Evolutionary conservation across 768 basidiomycete species (phyloP).

Genomic region (Tephrocybe sp.): DNA sequence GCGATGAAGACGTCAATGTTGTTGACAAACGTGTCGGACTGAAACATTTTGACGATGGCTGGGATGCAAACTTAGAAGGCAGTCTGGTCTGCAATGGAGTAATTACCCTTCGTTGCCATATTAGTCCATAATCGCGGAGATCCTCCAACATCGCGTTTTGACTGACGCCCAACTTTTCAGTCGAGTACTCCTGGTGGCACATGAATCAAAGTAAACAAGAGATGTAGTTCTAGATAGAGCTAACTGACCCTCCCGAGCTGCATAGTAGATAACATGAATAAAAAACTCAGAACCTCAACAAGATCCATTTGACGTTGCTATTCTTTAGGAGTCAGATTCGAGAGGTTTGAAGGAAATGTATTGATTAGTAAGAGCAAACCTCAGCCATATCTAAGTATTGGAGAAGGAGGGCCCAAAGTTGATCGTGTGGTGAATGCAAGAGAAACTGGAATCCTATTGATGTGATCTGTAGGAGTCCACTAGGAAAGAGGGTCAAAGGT

Average conservation of each 20-base stretch:
- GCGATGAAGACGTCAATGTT: constrained; percentile 88
- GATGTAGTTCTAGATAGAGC: background rate
- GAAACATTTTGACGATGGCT: constrained; percentile 80
- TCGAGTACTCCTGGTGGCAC: constrained; percentile 79
- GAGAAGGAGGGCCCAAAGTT: constrained; percentile 92
- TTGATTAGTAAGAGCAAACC: constrained; percentile 39
- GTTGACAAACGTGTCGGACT: constrained; percentile 94
- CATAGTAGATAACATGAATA: constrained; percentile 97
- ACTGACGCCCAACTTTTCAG: constrained; percentile 73
- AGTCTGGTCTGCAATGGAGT: constrained; percentile 20
- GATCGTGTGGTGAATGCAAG: constrained; percentile 89
- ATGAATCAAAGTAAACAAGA: background rate
- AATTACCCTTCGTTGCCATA: constrained; percentile 80
- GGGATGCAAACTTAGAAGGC: constrained; percentile 10
- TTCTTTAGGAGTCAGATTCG: constrained; percentile 16
- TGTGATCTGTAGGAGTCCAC: constrained; percentile 77
- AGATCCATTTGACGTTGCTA: constrained; percentile 90
- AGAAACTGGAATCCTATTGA: constrained; percentile 96
- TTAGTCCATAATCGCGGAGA: constrained; percentile 90
- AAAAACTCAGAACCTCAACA: constrained; percentile 89
- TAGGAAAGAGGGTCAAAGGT: constrained; percentile 24
- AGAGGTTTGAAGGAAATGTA: constrained; percentile 12
- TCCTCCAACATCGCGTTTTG: constrained; percentile 90
- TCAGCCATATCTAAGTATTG: constrained; percentile 88
- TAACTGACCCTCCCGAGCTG: constrained; percentile 80